A percentile compares a stretch with the other conserved stretches of the same genome.
Evolutionary conservation across 1,139 yeast species (phyloP).

Genomic region (Petasospora fabianii): DNA sequence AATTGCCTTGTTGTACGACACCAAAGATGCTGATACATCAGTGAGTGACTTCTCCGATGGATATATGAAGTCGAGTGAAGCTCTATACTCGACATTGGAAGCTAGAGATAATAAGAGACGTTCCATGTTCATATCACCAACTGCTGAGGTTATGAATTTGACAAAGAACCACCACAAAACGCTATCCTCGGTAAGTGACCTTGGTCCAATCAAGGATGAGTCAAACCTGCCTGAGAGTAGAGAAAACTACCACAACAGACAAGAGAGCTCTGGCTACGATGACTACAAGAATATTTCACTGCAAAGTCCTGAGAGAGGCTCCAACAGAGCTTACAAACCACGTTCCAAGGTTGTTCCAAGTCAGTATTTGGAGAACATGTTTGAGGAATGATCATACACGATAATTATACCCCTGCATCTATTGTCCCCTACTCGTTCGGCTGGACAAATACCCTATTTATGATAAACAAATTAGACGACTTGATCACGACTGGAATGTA

Average conservation of each 20-base stretch:
- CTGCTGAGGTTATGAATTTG: constrained; percentile 70
- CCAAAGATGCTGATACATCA: constrained; percentile 11
- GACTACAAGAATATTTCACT: constrained; percentile 14
- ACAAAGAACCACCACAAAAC: constrained; percentile 24
- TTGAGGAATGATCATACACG: constrained; percentile 31
- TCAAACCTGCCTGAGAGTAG: constrained; percentile 4
- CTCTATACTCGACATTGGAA: constrained; percentile 13
- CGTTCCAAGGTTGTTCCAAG: constrained; percentile 44
- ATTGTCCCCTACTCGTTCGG: neutral
- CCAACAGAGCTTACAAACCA: constrained; percentile 17
- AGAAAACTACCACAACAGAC: constrained; percentile 14
- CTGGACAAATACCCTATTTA: too few species aligned
- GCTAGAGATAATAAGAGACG: constrained; percentile 25
- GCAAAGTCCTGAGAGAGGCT: constrained; percentile 19
- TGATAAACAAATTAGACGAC: neutral
- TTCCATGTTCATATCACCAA: constrained; percentile 69
- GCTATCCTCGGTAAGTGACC: constrained; percentile 15
- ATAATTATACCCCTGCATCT: neutral
- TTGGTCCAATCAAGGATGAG: constrained; percentile 2
- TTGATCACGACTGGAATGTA: too few species aligned
- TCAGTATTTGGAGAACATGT: constrained; percentile 54
- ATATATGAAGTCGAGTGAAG: constrained; percentile 5
- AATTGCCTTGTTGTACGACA: constrained; percentile 21
- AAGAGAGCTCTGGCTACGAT: constrained; percentile 12
- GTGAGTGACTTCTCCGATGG: constrained; percentile 10